phyloP scores from a whole-genome alignment of 129 eudicot genomes.

The Artemisia argyi region DNA sequence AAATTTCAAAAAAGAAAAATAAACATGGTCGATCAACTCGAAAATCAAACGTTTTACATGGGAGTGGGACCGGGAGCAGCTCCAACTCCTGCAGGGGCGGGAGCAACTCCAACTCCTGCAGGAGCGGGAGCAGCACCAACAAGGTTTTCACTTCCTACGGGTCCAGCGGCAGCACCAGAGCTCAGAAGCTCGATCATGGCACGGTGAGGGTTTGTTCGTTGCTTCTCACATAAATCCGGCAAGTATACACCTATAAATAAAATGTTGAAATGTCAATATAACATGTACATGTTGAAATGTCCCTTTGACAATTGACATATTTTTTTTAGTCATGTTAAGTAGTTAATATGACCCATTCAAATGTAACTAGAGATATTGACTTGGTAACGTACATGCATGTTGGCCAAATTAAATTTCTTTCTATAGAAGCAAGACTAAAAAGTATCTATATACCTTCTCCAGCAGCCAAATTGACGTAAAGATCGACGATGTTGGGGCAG shows the following conservation, averaged over 20 bases:
- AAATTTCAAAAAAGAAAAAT: too few relatives aligned
- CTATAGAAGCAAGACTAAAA: not conserved
- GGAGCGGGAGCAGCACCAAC: not conserved
- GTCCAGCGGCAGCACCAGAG: slow-evolving; percentile 67
- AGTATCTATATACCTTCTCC: slow-evolving; percentile 59
- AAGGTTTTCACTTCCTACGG: slow-evolving; percentile 23
- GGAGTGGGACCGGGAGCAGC: too few relatives aligned
- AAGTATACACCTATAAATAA: slow-evolving; percentile 60
- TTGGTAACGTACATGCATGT: slow-evolving; percentile 1
- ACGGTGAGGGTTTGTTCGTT: slow-evolving; percentile 64
- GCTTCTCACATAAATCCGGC: slow-evolving; percentile 67
- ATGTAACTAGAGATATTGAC: slow-evolving; percentile 17
- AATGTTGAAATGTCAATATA: not conserved
- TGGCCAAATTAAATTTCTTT: not conserved
- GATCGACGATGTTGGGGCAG: slow-evolving; percentile 86
- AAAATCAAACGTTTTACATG: too few relatives aligned
- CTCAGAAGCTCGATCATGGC: slow-evolving; percentile 82
- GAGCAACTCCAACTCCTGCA: slow-evolving; percentile 12
- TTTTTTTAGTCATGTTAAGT: not conserved
- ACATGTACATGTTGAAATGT: not conserved
- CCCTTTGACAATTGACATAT: not conserved
- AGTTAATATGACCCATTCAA: slow-evolving; percentile 23
- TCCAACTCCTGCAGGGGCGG: slow-evolving; percentile 27
- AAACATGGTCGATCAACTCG: too few relatives aligned
- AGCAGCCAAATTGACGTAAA: slow-evolving; percentile 78